A percentile compares a stretch with the other conserved stretches of the same genome.
Conservation (phyloP, 495 filamentous ascomycete species). For the Bacidia gigantensis region DNA sequence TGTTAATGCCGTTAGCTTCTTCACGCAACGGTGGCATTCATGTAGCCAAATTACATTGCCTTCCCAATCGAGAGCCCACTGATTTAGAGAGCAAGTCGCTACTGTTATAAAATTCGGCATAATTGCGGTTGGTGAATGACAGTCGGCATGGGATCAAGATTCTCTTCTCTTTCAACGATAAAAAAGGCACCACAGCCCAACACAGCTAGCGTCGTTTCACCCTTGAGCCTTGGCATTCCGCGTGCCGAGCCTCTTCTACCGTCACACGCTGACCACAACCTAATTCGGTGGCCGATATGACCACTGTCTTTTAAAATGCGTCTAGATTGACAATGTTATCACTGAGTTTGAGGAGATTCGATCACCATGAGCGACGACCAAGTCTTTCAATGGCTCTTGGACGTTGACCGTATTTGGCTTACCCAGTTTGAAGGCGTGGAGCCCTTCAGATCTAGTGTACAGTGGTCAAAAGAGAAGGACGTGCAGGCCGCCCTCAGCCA, state of each 20-base stretch:
- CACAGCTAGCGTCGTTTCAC: no score
- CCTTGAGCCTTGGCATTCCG: no score
- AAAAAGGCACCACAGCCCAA: no score
- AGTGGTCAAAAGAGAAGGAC: slow-evolving; percentile 22
- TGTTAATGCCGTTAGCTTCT: background rate
- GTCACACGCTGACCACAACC: no score
- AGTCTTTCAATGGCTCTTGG: slow-evolving; percentile 23
- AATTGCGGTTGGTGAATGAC: no score
- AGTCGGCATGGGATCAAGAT: no score
- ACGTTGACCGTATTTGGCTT: slow-evolving; percentile 16
- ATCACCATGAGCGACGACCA: slow-evolving; percentile 1
- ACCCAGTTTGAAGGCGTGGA: background rate
- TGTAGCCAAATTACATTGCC: slow-evolving; percentile 52
- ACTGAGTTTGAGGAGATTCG: no score
- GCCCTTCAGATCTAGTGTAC: slow-evolving; percentile 1
- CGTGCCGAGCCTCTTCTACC: no score
- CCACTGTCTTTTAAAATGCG: no score
- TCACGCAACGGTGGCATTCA: background rate
- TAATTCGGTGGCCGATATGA: no score
- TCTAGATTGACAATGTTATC: no score
- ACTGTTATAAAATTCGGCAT: slow-evolving; percentile 33
- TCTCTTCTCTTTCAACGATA: no score
- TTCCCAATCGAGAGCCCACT: slow-evolving; percentile 64
- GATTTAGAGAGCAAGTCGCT: slow-evolving; percentile 36
- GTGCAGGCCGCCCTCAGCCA: slow-evolving; percentile 42